Evolutionary conservation across 495 filamentous ascomycete genomes (phyloP), one percentile per base, ranked within the genome.

Genomic region (Sporormia fimetaria): DNA sequence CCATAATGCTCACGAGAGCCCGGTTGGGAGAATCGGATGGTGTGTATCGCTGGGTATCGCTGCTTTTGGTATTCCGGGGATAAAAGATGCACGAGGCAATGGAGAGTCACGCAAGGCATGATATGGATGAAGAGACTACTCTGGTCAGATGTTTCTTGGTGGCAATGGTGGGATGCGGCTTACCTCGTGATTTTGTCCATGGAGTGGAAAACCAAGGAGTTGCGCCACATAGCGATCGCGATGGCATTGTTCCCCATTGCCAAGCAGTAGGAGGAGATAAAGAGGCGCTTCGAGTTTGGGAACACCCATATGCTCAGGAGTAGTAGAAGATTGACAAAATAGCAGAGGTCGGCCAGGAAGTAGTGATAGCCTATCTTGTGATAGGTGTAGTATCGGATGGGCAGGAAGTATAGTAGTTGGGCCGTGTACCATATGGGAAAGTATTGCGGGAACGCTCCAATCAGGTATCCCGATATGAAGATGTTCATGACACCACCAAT

Each of bases 201-300:
- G 44, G 82, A 87, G 63, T 98, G 90, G 65, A 98, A 96, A 25
- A 98, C 90, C 62, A 98, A 71, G 15, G 86, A 93, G 59, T 98
- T 98, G 40, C 90, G 77, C 90, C 90, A 98, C 88, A 98, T 95
- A 46, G 90, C 92, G 60, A 98, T 96, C 12, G 90, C 90, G 34
- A 92, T 78, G 33, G 90, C 90, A 57, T 98, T 98, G 62, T 98
- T 98, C 39, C 90, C 90, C 44, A 80, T 87, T 12, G 86, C 82
- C 38, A 98, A 68, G 52, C 90, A 96, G 60, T 83, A 96, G 9
- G 86, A 82, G 49, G 84, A 80, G 49, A 94, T 93, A 59, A 98
- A 87, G 11, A 98, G 69, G 33, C 90, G 77, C 57, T 92, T 93
- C 12, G 87, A 95, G 21, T 73, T 64, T 0, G 90, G 92, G 55